These are phyloP conservation scores for Talaromyces stipitatus DNA, from an alignment of 495 filamentous ascomycete species.

Conservation along the genomic window DNA sequence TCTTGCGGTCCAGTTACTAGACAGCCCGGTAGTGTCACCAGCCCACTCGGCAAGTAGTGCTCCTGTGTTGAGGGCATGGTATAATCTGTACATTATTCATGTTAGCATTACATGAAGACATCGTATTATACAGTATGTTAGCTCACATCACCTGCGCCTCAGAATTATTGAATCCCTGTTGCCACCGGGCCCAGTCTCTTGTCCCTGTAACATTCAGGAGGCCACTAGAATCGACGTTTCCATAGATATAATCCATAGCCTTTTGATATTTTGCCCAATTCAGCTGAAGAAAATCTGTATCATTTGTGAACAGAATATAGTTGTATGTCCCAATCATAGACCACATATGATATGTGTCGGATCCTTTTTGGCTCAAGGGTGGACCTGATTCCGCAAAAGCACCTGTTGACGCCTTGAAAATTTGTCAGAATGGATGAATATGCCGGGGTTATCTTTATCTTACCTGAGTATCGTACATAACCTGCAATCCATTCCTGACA, in stretches of 20 bases:
- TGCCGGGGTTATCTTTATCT: not conserved
- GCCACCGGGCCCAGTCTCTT: conserved; percentile 51
- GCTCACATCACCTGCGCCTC: conserved; percentile 50
- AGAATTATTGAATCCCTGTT: conserved; percentile 42
- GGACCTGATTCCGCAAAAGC: conserved; percentile 53
- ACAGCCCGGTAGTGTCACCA: conserved; percentile 32
- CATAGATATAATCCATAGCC: conserved; percentile 48
- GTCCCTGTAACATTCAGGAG: conserved; percentile 49
- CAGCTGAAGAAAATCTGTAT: conserved; percentile 38
- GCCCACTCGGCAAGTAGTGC: conserved; percentile 43
- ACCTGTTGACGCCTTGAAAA: conserved; percentile 23
- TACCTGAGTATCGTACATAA: conserved; percentile 53
- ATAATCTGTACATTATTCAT: conserved; percentile 26
- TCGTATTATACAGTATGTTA: not conserved
- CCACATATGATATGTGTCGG: conserved; percentile 60
- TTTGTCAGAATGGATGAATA: not conserved
- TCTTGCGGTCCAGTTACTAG: conserved; percentile 32
- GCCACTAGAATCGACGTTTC: conserved; percentile 43
- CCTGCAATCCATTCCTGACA: conserved; percentile 53
- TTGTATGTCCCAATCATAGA: conserved; percentile 57
- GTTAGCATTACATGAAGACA: not conserved
- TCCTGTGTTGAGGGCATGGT: conserved; percentile 43
- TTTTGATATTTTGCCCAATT: conserved; percentile 44
- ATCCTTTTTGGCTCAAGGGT: conserved; percentile 45
- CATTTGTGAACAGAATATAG: conserved; percentile 51